Evolutionary conservation across 768 basidiomycete genomes (phyloP), one percentile per base, ranked within the genome.

Genomic region (Tubosaeta sp.): DNA sequence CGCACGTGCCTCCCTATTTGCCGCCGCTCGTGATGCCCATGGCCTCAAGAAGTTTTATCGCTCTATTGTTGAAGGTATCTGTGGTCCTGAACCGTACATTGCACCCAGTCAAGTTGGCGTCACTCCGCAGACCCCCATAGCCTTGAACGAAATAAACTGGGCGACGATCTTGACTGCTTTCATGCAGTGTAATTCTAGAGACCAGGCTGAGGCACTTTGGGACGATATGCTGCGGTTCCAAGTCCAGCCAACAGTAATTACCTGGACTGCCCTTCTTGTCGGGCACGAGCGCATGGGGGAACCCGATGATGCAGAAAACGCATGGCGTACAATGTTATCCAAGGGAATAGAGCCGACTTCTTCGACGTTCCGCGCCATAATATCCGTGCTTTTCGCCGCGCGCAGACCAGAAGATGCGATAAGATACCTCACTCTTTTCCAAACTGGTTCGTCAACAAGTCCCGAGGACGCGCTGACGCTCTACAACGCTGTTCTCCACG

Each of bases 401-500:
- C 77, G 72, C 49, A 75, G 73, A 48, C 59, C 72, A 9, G 73
- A 77, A n/a, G 73, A 79, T 21, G 87, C 81, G 2, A 56, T 83
- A 56, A 58, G 66, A 30, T 68, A 69, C 44, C 80, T 93, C 57
- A 62, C 68, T 10, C 71, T 74, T 46, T 84, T 85, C 57, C 73
- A 79, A 58, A 46, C 35, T 16, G 53, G 46, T 43, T 59, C 29
- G 62, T 64, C 51, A 3, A 57, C 60, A 56, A 46, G 68, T 66
- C 46, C 55, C 64, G 49, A 64, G 62, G 44, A 65, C 55, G 27
- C 62, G 65, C 60, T 80, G 18, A 56, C 71, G 6, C 74, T 88
- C 1, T 86, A 87, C 62, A 94, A 94, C 65, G 84, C 84, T n/a
- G 78, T 85, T 36, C 66, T 95, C 13, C 75, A 84, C 40, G 84